These are phyloP conservation scores for Colletotrichum godetiae DNA, from an alignment of 2,329 filamentous ascomycete species.

Conservation along the genomic window DNA sequence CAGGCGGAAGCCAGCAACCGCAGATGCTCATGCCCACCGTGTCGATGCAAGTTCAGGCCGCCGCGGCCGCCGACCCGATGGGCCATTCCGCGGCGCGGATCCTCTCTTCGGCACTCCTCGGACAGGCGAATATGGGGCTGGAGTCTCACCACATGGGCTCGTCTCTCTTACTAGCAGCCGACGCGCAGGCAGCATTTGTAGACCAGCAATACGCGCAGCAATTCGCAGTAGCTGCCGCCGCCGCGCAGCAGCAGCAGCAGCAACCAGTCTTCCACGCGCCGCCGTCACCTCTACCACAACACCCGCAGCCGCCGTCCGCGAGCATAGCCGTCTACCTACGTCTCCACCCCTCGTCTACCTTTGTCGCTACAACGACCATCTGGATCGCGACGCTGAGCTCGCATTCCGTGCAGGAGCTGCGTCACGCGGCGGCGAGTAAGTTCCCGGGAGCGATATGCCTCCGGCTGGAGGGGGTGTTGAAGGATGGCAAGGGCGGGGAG, in stretches of 20 bases:
- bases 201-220: slow-evolving; percentile 46
- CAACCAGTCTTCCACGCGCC: slow-evolving; percentile 41
- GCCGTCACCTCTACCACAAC: background rate
- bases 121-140: slow-evolving; percentile 41
- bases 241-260: slow-evolving; percentile 20
- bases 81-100: slow-evolving; percentile 24
- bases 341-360: slow-evolving; percentile 72
- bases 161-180: slow-evolving; percentile 52
- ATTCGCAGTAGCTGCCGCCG: slow-evolving; percentile 38
- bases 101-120: slow-evolving; percentile 23
- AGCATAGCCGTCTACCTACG: slow-evolving; percentile 74
- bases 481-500: slow-evolving; percentile 69
- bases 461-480: slow-evolving; percentile 74
- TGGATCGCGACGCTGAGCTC: slow-evolving; percentile 75
- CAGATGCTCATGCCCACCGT: slow-evolving; percentile 30
- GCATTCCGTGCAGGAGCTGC: slow-evolving; percentile 70
- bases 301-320: background rate
- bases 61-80: slow-evolving; percentile 9
- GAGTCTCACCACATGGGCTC: slow-evolving; percentile 49
- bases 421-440: slow-evolving; percentile 69
- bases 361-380: slow-evolving; percentile 61
- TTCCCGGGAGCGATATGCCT: slow-evolving; percentile 69
- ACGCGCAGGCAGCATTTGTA: slow-evolving; percentile 50
- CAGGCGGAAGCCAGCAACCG: slow-evolving; percentile 15
- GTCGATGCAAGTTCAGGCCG: slow-evolving; percentile 28